Conservation (phyloP, 805 yeast genomes). For the Metschnikowia santaceciliae region DNA sequence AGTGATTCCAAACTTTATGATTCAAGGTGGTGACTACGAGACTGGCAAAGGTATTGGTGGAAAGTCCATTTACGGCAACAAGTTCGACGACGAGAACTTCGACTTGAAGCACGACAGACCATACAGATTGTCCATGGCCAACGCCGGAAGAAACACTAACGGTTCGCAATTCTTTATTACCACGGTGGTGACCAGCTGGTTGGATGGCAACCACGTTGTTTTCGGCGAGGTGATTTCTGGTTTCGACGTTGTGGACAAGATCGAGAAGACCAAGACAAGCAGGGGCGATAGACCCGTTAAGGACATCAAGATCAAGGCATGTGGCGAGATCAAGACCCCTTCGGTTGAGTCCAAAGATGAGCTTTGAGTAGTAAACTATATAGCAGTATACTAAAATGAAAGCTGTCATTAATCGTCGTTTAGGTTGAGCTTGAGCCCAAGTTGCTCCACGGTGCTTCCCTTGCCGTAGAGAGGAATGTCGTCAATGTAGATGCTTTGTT, state of each 20-base stretch:
- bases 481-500: slow-evolving; percentile 29
- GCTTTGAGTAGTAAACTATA: slow-evolving; percentile 17
- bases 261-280: slow-evolving; percentile 69
- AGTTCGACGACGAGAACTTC: slow-evolving; percentile 77
- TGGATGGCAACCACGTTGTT: slow-evolving; percentile 92
- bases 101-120: slow-evolving; percentile 63
- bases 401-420: slow-evolving; percentile 11
- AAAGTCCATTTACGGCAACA: slow-evolving; percentile 71
- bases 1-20: slow-evolving; percentile 67
- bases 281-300: slow-evolving; percentile 69
- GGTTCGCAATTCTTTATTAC: slow-evolving; percentile 96
- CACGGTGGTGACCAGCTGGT: slow-evolving; percentile 87
- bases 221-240: slow-evolving; percentile 94
- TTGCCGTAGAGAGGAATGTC: slow-evolving; percentile 38
- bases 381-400: neutral
- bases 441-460: slow-evolving; percentile 36
- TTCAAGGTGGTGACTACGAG: slow-evolving; percentile 87
- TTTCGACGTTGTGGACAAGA: slow-evolving; percentile 69
- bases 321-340: slow-evolving; percentile 60
- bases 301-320: slow-evolving; percentile 58
- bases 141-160: slow-evolving; percentile 72
- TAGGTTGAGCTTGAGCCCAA: slow-evolving; percentile 29
- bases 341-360: slow-evolving; percentile 25
- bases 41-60: slow-evolving; percentile 75
- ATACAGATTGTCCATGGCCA: slow-evolving; percentile 74